A percentile compares a stretch with the other conserved stretches of the same genome.
Evolutionary conservation across 176 grass and related monocot species (phyloP).

Genomic region (Pharus latifolius): DNA sequence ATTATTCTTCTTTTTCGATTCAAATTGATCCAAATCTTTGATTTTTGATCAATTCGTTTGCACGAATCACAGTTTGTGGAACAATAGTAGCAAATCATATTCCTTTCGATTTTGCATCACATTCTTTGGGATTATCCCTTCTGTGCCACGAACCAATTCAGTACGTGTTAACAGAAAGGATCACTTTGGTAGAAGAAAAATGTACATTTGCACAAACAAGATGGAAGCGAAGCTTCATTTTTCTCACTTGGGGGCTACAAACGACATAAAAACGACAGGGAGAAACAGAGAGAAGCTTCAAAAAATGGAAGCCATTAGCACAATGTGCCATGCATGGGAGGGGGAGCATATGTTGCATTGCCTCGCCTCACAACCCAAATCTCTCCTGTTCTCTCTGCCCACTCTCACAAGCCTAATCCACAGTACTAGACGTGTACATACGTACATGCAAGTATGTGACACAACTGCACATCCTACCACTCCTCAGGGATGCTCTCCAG

Average conservation of each 20-base stretch:
- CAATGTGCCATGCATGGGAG: slow-evolving; percentile 22
- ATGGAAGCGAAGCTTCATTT: not conserved
- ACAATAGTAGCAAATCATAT: too few species aligned
- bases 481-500: slow-evolving; percentile 79
- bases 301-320: slow-evolving; percentile 23
- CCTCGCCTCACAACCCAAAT: slow-evolving; percentile 42
- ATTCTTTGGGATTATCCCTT: too few species aligned
- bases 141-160: not conserved
- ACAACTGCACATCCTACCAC: not conserved
- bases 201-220: not conserved
- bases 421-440: not conserved
- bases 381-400: not conserved
- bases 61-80: too few species aligned
- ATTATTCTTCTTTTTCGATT: too few species aligned
- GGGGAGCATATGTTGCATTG: slow-evolving; percentile 11
- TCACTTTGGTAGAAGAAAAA: not conserved
- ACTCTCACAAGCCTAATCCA: not conserved
- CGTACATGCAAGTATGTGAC: not conserved
- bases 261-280: not conserved
- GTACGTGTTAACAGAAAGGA: not conserved
- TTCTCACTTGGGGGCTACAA: not conserved
- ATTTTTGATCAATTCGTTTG: too few species aligned
- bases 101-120: too few species aligned
- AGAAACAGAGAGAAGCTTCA: slow-evolving; percentile 1
- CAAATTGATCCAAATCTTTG: too few species aligned